A percentile compares a stretch with the other conserved stretches of the same genome.
Evolutionary conservation across 345 rosid genomes (phyloP).

Genomic region (Dimocarpus longan): DNA sequence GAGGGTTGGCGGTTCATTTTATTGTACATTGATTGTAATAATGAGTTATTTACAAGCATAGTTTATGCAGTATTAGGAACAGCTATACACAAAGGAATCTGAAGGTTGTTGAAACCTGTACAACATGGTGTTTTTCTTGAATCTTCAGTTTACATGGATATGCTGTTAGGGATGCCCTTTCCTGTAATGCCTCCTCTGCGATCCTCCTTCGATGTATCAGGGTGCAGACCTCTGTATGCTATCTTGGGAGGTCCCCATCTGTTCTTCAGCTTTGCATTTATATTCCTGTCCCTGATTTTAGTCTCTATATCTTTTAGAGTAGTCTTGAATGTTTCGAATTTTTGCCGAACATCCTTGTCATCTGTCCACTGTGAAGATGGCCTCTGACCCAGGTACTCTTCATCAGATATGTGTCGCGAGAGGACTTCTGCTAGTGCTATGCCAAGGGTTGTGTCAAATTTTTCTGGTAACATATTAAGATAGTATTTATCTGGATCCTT

Average conservation of each 20-base stretch:
- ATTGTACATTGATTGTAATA: background rate
- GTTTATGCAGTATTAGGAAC: background rate
- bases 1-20: background rate
- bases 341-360: constrained; percentile 33
- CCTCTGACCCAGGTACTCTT: constrained; percentile 56
- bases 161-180: constrained; percentile 61
- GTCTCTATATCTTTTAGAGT: constrained; percentile 42
- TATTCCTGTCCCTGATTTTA: constrained; percentile 46
- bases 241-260: constrained; percentile 55
- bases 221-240: constrained; percentile 49
- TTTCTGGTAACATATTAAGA: constrained; percentile 51
- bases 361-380: constrained; percentile 39
- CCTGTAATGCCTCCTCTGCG: constrained; percentile 38
- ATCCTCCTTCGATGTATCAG: constrained; percentile 33
- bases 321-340: constrained; percentile 35
- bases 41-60: background rate
- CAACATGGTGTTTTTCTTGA: background rate
- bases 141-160: constrained; percentile 34
- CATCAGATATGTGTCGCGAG: constrained; percentile 54
- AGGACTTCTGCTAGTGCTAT: constrained; percentile 51
- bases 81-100: background rate
- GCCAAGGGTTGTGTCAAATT: constrained; percentile 39
- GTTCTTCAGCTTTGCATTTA: constrained; percentile 41
- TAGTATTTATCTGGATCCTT: constrained; percentile 45
- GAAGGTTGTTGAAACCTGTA: background rate